These are phyloP conservation scores for Aspergillus fructus DNA, from an alignment of 2,329 filamentous ascomycete species.

Conservation along the genomic window DNA sequence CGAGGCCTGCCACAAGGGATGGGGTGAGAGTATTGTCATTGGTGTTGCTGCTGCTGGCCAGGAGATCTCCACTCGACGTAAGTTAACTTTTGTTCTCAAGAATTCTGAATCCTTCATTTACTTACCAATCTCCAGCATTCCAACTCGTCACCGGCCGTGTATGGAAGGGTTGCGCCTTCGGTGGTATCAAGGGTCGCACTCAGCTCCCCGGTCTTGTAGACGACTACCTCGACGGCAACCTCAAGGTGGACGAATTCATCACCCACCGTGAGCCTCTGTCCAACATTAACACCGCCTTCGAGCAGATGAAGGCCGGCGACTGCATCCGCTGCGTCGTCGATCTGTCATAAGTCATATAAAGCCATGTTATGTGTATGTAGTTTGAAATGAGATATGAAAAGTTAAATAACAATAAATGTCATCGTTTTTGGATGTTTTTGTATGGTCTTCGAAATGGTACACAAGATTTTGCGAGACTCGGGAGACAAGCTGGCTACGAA, in stretches of 20 bases:
- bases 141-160: conserved; percentile 96
- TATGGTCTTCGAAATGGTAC: background rate
- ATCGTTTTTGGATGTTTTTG: no score
- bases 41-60: conserved; percentile 95
- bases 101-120: conserved; percentile 23
- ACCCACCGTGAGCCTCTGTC: conserved; percentile 83
- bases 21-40: conserved; percentile 97
- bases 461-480: no score
- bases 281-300: conserved; percentile 86
- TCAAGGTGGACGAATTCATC: conserved; percentile 99
- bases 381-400: conserved; percentile 8
- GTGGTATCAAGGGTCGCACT: conserved; percentile 94
- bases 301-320: conserved; percentile 92
- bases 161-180: conserved; percentile 97
- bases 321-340: conserved; percentile 94
- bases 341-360: conserved; percentile 27
- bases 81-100: conserved; percentile 36
- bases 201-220: conserved; percentile 84
- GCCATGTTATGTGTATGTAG: conserved; percentile 1
- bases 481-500: background rate
- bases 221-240: conserved; percentile 83
- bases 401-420: background rate
- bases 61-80: conserved; percentile 91
- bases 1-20: conserved; percentile 98
- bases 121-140: conserved; percentile 65